Evolutionary conservation across 345 rosid genomes (phyloP).

Genomic region (Rubroshorea leprosula): DNA sequence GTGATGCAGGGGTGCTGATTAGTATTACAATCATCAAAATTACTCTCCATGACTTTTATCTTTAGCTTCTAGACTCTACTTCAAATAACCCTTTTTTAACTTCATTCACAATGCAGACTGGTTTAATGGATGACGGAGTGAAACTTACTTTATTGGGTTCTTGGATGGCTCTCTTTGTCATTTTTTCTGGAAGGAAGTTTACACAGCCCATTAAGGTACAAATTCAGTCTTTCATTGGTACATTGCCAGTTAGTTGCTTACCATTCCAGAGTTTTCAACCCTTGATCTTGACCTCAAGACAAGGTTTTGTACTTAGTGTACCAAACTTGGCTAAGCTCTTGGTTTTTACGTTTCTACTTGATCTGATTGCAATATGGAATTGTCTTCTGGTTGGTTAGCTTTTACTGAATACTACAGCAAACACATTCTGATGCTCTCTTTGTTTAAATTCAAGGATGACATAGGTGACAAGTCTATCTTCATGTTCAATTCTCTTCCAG

Average conservation of each 20-base stretch:
- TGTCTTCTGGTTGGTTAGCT: neutral
- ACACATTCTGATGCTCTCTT: conserved; percentile 17
- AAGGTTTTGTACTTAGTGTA: too few species aligned
- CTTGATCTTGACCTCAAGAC: too few species aligned
- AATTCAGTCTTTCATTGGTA: too few species aligned
- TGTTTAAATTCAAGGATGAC: conserved; percentile 58
- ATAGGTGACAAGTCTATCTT: conserved; percentile 92
- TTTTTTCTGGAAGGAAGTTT: conserved; percentile 92
- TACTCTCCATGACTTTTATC: neutral
- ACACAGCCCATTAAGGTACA: conserved; percentile 90
- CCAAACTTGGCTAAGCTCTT: too few species aligned
- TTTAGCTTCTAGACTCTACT: neutral
- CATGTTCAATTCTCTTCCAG: conserved; percentile 70
- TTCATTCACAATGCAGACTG: conserved; percentile 40
- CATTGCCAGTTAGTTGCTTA: neutral
- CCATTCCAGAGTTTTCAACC: too few species aligned
- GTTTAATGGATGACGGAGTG: conserved; percentile 68
- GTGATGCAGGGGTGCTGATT: neutral
- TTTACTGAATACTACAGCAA: neutral
- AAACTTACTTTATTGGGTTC: conserved; percentile 67
- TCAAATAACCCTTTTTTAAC: neutral
- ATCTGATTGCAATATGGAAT: neutral
- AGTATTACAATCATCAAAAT: neutral
- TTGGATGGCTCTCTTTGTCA: conserved; percentile 72
- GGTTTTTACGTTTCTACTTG: too few species aligned